phyloP scores from a whole-genome alignment of 164 flowering plant genomes.

The Umbilicus rupestris region DNA sequence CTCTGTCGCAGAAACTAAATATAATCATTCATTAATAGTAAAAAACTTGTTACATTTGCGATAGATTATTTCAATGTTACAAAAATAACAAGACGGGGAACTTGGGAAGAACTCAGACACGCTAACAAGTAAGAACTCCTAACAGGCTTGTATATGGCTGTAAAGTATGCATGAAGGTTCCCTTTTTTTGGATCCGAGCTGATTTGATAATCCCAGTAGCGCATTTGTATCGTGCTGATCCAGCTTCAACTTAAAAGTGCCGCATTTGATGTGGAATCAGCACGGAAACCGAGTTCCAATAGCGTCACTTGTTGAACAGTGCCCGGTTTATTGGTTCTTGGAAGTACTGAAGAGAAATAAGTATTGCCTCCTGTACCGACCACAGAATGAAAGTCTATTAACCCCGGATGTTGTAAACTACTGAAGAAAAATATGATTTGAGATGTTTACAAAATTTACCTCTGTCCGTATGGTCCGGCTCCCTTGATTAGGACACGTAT shows the following conservation, averaged over 20 bases:
- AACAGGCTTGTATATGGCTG: no score
- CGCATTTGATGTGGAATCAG: not conserved
- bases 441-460: slow-evolving; percentile 28
- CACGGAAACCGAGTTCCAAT: not conserved
- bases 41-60: no score
- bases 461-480: slow-evolving; percentile 88
- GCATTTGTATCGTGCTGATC: no score
- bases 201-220: no score
- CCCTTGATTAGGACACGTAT: slow-evolving; percentile 81
- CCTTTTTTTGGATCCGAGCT: no score
- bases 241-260: not conserved
- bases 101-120: no score
- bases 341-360: slow-evolving; percentile 76
- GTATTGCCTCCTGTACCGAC: slow-evolving; percentile 60
- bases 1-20: no score
- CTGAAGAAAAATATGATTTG: not conserved
- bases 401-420: not conserved
- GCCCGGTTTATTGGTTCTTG: slow-evolving; percentile 70
- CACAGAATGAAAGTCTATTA: not conserved
- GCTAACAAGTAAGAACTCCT: no score
- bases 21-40: no score
- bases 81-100: no score
- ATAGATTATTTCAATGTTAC: no score
- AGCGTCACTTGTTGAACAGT: slow-evolving; percentile 6
- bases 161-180: no score